These are phyloP conservation scores for Fusarium hostae DNA, from an alignment of 2,329 filamentous ascomycete species.

Conservation along the genomic window DNA sequence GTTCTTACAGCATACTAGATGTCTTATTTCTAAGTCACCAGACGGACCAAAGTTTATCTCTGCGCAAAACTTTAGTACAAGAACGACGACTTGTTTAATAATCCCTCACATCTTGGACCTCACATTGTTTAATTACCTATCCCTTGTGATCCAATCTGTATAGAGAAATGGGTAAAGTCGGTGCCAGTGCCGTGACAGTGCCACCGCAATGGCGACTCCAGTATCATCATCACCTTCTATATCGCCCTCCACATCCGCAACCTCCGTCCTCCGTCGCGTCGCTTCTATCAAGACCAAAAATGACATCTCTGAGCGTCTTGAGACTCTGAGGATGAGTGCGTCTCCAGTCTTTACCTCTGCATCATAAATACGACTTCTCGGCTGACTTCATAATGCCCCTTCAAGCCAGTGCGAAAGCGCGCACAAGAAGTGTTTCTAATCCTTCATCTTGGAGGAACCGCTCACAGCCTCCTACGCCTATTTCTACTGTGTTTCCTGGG, in stretches of 20 bases:
- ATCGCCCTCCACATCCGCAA: conserved; percentile 21
- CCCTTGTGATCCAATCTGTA: background rate
- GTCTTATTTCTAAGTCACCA: background rate
- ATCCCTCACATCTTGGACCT: conserved; percentile 9
- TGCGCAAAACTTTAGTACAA: background rate
- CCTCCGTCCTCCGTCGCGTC: conserved; percentile 32
- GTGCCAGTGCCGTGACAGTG: background rate
- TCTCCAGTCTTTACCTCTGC: background rate
- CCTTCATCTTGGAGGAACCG: conserved; percentile 1
- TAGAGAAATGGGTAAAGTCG: conserved; percentile 4
- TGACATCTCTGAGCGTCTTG: conserved; percentile 24
- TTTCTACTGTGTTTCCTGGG: background rate
- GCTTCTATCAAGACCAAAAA: conserved; percentile 14
- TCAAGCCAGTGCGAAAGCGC: conserved; percentile 20
- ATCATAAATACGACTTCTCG: background rate
- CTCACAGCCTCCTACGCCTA: conserved; percentile 13
- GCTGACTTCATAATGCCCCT: conserved; percentile 17
- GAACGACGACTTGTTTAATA: background rate
- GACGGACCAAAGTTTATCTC: conserved; percentile 1
- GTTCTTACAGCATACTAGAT: background rate
- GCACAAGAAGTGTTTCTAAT: conserved; percentile 29
- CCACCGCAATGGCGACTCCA: conserved; percentile 19
- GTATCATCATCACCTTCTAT: conserved; percentile 11
- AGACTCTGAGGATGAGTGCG: conserved; percentile 32
- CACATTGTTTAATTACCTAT: background rate